These are phyloP conservation scores for Thalassiosira sp. DNA, from an alignment of 352 stramenopile species.

Conservation along the genomic window DNA sequence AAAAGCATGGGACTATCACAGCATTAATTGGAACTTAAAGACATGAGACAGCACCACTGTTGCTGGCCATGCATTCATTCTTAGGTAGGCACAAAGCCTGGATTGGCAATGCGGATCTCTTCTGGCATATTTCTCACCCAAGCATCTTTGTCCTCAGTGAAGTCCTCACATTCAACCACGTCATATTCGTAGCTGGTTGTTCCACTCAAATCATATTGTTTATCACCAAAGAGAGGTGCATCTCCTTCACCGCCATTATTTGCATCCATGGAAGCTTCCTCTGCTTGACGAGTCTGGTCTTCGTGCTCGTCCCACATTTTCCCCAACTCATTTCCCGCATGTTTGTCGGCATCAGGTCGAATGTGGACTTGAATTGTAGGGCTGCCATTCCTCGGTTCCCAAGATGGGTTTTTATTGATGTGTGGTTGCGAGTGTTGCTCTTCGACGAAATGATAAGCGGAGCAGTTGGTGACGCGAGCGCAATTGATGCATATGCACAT, in stretches of 20 bases:
- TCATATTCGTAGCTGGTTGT: constrained; percentile 80
- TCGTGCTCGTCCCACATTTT: constrained; percentile 73
- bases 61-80: background rate
- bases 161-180: constrained; percentile 80
- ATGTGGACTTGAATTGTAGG: constrained; percentile 83
- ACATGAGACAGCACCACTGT: no score
- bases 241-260: constrained; percentile 24
- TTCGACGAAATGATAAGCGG: constrained; percentile 82
- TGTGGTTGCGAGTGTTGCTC: constrained; percentile 79
- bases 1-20: no score
- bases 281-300: constrained; percentile 49
- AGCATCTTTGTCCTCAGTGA: constrained; percentile 64
- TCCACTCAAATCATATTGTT: constrained; percentile 65
- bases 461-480: constrained; percentile 70
- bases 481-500: constrained; percentile 83
- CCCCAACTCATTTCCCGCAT: constrained; percentile 38
- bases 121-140: constrained; percentile 84
- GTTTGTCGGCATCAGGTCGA: constrained; percentile 41
- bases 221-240: constrained; percentile 45
- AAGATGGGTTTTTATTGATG: constrained; percentile 73
- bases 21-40: no score
- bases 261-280: constrained; percentile 22
- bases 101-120: constrained; percentile 77
- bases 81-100: constrained; percentile 81
- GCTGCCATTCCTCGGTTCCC: constrained; percentile 71